A percentile compares a stretch with the other conserved stretches of the same genome.
These are phyloP conservation scores for Schizochytrium sp. DNA, from an alignment of 108 stramenopile species.

Conservation along the genomic window DNA sequence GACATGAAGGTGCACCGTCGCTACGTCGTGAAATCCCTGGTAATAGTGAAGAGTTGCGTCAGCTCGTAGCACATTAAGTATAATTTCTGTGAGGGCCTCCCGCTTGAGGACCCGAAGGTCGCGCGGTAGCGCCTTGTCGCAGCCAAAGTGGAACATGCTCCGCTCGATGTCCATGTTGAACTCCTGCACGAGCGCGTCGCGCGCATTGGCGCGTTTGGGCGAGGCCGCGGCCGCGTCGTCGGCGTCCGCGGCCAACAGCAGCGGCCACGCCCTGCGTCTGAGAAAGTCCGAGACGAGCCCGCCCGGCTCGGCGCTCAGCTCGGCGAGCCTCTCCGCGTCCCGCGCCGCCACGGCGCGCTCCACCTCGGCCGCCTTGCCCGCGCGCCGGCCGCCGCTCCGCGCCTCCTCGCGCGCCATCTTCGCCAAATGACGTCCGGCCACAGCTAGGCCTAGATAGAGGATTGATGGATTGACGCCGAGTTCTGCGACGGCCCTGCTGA, in stretches of 20 bases:
- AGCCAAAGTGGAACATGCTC: not conserved
- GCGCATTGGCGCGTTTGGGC: not conserved
- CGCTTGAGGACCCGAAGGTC: conserved; percentile 25
- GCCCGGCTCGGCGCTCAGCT: not conserved
- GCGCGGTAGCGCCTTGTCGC: not conserved
- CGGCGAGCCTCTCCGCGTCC: not conserved
- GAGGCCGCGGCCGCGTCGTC: not conserved
- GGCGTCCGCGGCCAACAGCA: not conserved
- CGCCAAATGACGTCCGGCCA: no score
- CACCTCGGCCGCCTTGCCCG: not conserved
- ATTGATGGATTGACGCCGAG: no score
- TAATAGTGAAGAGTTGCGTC: conserved; percentile 33
- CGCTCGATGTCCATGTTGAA: not conserved
- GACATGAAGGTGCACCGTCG: conserved; percentile 23
- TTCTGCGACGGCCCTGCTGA: no score
- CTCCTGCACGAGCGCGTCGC: not conserved
- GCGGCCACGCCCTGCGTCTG: not conserved
- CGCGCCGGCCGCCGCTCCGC: no score
- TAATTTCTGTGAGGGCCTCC: conserved; percentile 32
- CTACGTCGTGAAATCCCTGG: conserved; percentile 43
- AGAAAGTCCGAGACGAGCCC: not conserved
- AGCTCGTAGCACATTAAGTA: conserved; percentile 26
- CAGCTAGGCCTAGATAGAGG: no score
- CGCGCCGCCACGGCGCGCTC: not conserved
- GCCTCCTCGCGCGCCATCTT: no score